Percentiles rank a stretch among this genome's conserved stretches.
phyloP scores from a whole-genome alignment of 768 basidiomycete species.

The Podaxis pistillaris region DNA sequence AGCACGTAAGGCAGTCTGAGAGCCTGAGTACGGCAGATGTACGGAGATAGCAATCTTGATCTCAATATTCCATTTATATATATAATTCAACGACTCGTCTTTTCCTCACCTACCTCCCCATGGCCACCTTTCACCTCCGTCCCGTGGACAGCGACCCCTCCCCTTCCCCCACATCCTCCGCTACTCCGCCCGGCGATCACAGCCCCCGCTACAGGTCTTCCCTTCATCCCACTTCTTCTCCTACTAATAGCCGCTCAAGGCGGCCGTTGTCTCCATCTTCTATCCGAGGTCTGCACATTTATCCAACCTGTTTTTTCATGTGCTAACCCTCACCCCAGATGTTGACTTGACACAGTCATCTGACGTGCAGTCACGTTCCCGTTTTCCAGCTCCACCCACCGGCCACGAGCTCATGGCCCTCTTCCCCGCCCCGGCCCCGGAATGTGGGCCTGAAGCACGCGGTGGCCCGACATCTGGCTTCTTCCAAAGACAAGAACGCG shows the following conservation, averaged over 20 bases:
- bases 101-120: conserved; percentile 21
- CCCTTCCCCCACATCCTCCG: conserved; percentile 51
- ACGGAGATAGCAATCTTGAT: conserved; percentile 16
- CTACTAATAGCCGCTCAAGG: conserved; percentile 36
- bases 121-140: conserved; percentile 50
- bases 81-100: neutral
- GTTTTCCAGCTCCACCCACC: conserved; percentile 74
- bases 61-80: conserved; percentile 4
- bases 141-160: conserved; percentile 52
- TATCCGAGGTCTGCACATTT: conserved; percentile 46
- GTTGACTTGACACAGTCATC: conserved; percentile 59
- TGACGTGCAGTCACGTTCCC: conserved; percentile 44
- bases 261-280: conserved; percentile 65
- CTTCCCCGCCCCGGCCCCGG: conserved; percentile 71
- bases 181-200: conserved; percentile 40
- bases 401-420: conserved; percentile 86
- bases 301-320: neutral
- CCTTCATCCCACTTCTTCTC: conserved; percentile 29
- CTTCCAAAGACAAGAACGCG: conserved; percentile 75
- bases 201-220: conserved; percentile 34
- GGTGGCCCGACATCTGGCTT: conserved; percentile 69
- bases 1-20: conserved; percentile 18
- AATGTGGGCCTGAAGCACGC: conserved; percentile 51
- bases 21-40: conserved; percentile 16
- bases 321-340: conserved; percentile 37